These are phyloP conservation scores for Lachnellula cervina DNA, from an alignment of 2,329 filamentous ascomycete species.

Conservation along the genomic window DNA sequence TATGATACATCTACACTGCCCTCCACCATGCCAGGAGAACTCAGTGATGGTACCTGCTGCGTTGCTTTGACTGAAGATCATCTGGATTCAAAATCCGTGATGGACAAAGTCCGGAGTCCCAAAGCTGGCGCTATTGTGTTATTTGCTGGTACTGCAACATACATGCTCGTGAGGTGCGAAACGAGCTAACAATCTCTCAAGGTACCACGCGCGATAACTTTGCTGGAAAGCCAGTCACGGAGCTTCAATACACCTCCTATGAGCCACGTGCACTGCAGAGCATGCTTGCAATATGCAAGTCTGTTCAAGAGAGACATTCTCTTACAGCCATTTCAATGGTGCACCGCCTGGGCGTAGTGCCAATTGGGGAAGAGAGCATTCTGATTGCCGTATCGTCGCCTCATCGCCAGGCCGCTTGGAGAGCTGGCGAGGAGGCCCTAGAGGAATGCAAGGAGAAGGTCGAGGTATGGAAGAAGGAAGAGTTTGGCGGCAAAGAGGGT, in stretches of 20 bases:
- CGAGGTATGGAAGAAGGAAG: conserved; percentile 95
- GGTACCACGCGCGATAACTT: conserved; percentile 77
- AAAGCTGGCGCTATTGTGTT: conserved; percentile 72
- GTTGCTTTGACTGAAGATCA: conserved; percentile 62
- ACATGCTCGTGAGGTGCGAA: not conserved
- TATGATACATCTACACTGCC: too few species aligned
- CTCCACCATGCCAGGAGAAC: conserved; percentile 33
- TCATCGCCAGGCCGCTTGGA: conserved; percentile 82
- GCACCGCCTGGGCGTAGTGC: conserved; percentile 80
- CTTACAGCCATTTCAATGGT: conserved; percentile 73
- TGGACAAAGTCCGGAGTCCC: conserved; percentile 65
- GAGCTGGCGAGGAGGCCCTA: conserved; percentile 80
- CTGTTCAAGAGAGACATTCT: conserved; percentile 53
- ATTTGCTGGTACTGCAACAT: conserved; percentile 56
- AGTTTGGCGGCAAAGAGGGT: conserved; percentile 72
- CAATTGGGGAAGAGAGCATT: conserved; percentile 90
- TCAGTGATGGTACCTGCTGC: conserved; percentile 50
- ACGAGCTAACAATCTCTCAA: conserved; percentile 30
- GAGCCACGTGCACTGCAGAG: conserved; percentile 63
- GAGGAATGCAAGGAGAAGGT: conserved; percentile 80
- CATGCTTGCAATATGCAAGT: conserved; percentile 58
- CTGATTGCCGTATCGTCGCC: conserved; percentile 79
- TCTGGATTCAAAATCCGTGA: conserved; percentile 53
- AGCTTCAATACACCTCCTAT: conserved; percentile 74
- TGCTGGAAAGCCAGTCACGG: conserved; percentile 62